Evolutionary conservation across 73 alveolate species (phyloP), one percentile per base, ranked within the genome.

Genomic region (Loxodes magnus): DNA sequence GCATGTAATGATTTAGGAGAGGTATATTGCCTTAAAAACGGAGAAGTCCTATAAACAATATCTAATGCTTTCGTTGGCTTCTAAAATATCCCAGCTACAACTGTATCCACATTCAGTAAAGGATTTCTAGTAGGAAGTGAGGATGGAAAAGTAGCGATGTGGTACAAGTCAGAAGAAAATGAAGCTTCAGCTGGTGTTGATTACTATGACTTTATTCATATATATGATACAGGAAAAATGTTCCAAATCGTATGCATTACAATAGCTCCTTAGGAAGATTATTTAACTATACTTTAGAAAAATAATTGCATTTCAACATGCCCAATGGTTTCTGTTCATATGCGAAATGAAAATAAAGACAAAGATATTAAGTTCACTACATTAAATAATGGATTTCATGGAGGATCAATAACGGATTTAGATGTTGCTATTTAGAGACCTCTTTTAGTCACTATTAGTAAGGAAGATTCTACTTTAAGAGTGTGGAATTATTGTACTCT

Each of bases 361-460:
- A 68, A 59, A 38, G 97, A 93, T 19, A 74, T 93, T 19, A 93
- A 86, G 65, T 86, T 93, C 71, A 96, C 85, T 66, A 74, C 86
- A 28, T 88, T 89, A 22, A 86, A 95, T 51, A 86, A 84, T 64
- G 99, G 99, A 19, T 93, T 93, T 64, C 99, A 94, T 64, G 83
- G 84, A 50, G 98, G 97, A 0, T 90, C 98, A 12, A 79, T 84
- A 12, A 61, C 90, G 0, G 69, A 69, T 19, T 68, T 93, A 71
- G 99, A 94, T 77, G 93, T 90, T 16, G 97, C 98, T 17, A 71
- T 88, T 9, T 81, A 90, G 55, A 80, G 99, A 55, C 99, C 99
- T 5, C 41, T 94, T 3, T 79, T 94, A 15, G 96, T 81, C 4
- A 94, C 99, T 5, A 61, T 77, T 31, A 66, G 83, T 17, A 41